Percentiles rank a stretch among this genome's conserved stretches.
Conservation (phyloP, 2,329 filamentous ascomycete genomes). For the Raffaelea arxii region DNA sequence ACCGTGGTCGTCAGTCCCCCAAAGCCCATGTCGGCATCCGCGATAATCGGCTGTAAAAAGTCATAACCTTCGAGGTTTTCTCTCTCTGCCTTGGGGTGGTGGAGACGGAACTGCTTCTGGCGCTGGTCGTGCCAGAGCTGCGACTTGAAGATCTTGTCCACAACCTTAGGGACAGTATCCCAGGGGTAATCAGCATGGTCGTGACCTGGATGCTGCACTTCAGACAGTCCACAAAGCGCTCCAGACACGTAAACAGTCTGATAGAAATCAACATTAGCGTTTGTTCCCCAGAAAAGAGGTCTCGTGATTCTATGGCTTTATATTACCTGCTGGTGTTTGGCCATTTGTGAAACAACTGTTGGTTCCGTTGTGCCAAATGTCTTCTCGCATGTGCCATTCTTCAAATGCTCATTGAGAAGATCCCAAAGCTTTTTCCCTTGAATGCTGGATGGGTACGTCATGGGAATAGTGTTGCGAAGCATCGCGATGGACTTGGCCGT, state of each 20-base stretch:
- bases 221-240: constrained; percentile 27
- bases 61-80: constrained; percentile 25
- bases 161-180: constrained; percentile 30
- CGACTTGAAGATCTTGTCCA: constrained; percentile 28
- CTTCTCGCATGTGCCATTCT: constrained; percentile 23
- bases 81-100: constrained; percentile 19
- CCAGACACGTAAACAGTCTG: constrained; percentile 30
- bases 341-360: constrained; percentile 24
- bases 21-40: constrained; percentile 33
- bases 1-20: constrained; percentile 27
- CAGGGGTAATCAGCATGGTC: constrained; percentile 32
- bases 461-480: constrained; percentile 19
- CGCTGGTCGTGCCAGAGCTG: constrained; percentile 30
- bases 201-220: constrained; percentile 26
- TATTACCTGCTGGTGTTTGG: constrained; percentile 20
- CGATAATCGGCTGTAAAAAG: constrained; percentile 28
- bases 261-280: not conserved
- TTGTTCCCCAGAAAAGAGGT: not conserved
- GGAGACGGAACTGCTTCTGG: constrained; percentile 26
- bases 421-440: constrained; percentile 28
- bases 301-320: not conserved
- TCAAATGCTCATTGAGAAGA: constrained; percentile 22
- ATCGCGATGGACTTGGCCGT: constrained; percentile 22
- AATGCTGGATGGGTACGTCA: constrained; percentile 18
- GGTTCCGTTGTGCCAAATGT: constrained; percentile 29